These are phyloP conservation scores for Cercospora brassicicola DNA, from an alignment of 2,329 filamentous ascomycete species.

Conservation along the genomic window DNA sequence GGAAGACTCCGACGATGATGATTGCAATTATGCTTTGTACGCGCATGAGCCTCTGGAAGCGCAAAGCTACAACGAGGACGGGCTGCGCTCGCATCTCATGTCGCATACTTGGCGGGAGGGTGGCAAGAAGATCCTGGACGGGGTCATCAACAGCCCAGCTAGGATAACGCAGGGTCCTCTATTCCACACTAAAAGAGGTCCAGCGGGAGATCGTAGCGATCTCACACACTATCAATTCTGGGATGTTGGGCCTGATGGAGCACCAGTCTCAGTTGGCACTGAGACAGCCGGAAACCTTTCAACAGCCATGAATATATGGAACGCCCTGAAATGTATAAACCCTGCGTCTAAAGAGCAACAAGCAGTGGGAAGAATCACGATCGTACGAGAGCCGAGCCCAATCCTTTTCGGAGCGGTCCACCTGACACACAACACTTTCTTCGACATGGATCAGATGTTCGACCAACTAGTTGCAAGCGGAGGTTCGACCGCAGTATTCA, in stretches of 20 bases:
- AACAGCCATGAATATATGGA: conserved; percentile 39
- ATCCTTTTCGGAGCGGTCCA: conserved; percentile 62
- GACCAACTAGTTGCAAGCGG: conserved; percentile 54
- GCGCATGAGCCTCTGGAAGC: conserved; percentile 45
- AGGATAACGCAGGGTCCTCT: conserved; percentile 48
- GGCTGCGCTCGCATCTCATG: conserved; percentile 48
- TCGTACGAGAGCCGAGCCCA: conserved; percentile 62
- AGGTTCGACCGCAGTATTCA: conserved; percentile 43
- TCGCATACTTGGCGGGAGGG: conserved; percentile 46
- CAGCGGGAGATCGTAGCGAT: conserved; percentile 45
- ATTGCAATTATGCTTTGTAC: conserved; percentile 43
- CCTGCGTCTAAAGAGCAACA: conserved; percentile 43
- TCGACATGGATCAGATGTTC: conserved; percentile 64
- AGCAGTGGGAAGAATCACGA: conserved; percentile 59
- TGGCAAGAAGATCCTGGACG: conserved; percentile 45
- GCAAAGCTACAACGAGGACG: conserved; percentile 46
- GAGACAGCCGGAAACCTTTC: conserved; percentile 39
- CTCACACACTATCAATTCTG: conserved; percentile 59
- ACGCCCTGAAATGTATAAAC: conserved; percentile 41
- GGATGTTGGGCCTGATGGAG: conserved; percentile 53
- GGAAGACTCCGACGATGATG: conserved; percentile 42
- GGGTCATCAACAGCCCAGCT: conserved; percentile 46
- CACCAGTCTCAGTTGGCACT: conserved; percentile 42
- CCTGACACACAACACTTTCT: conserved; percentile 57
- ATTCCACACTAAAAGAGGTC: conserved; percentile 45